Base-by-base conservation (phyloP, 2,329 filamentous ascomycete species). In the Westerdykella sp. region DNA sequence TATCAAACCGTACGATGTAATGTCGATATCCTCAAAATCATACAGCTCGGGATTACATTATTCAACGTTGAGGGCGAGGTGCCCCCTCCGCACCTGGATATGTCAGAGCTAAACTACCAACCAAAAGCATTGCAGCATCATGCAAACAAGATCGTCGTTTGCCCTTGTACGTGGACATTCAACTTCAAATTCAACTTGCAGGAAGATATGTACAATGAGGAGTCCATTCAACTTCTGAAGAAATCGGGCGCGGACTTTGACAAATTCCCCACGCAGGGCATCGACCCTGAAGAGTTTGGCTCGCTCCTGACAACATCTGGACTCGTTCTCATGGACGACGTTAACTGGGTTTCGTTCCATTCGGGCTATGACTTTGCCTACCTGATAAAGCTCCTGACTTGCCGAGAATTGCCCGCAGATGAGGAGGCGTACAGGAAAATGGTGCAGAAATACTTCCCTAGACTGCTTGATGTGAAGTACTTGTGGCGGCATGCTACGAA, bases 361-460 rank as follows among this genome's bases (percentile, higher is more conserved):
- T 93, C 88, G 22, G 93, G 91, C 47, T 98, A 98, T 69, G 93
- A 98, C 71, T 97, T 98, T 69, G 93, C 90, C 39, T 97, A 97
- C 62, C 75, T 98, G 37, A 90, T 94, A 61, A 98, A 98, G 71
- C 82, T 96, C 45, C 83, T 98, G 65, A 84, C 87, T 44, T 86
- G 86, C 69, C 79, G 83, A 53, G 81, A 84, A 36, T 75, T 98
- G 6, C 93, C 93, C 1, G 86, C 89, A 55, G 88, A 95, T 54
- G 93, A 97, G 65, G 78, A 83, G 39, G 84, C 93, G 50, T 98
- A 97, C 66, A 86, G 94, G 63, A 80, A 84, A 58, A 79, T 91
- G 38, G 87, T 97, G 69, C 87, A 87, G 62, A 84, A 87, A 37
- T 97, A 91, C 74, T 98, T 98, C 66, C 93, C 93, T 0, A 84